Base-by-base conservation (phyloP, 2,329 filamentous ascomycete species). In the Alternaria sp. region DNA sequence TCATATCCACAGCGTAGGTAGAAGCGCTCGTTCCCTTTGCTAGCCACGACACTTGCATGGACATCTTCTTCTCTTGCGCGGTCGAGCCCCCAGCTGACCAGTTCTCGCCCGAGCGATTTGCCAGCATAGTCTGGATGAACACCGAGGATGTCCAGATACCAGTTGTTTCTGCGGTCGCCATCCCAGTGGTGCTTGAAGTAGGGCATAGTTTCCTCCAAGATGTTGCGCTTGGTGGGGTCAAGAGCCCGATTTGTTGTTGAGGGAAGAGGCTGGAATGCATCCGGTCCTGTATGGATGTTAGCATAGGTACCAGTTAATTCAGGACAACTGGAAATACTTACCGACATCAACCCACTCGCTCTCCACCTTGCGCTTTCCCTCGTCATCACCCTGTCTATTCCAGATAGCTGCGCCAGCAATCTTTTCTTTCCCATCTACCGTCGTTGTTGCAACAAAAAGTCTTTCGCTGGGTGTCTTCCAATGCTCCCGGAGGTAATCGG, bases 71-170 rank as follows among this genome's bases (percentile, higher is more conserved):
- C 57, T 47, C 75, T 65, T 1, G 81, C 80, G 36, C 73, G 67
- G 1, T 80, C 69, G 0, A 84, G 65, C 0, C 83, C 83, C 81
- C 81, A 83, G 23, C 71, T 58, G 11, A 83, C 81, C 8, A 85
- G 74, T 23, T 66, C 67, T 6, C 72, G 74, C 1, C 82, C 83
- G 11, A 80, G 58, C 3, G 77, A 79, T 43, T 68, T 67, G 5
- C 79, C 74, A 49, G 84, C 81, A 26, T 75, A 77, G 6, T 77
- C 74, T 0, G 83, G 83, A 49, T 81, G 76, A 2, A 82, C 74
- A n/a, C 74, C 76, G 8, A 82, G 66, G 3, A 75, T 57, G 5
- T 80, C 75, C 4, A 85, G 74, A 52, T 79, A 81, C 80, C 79
- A 83, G 19, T 76, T 79, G 17, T 81, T 71, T 1, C 62, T 65